Conservation (phyloP, 306 rosid genomes). For the Dryas alaskensis region DNA sequence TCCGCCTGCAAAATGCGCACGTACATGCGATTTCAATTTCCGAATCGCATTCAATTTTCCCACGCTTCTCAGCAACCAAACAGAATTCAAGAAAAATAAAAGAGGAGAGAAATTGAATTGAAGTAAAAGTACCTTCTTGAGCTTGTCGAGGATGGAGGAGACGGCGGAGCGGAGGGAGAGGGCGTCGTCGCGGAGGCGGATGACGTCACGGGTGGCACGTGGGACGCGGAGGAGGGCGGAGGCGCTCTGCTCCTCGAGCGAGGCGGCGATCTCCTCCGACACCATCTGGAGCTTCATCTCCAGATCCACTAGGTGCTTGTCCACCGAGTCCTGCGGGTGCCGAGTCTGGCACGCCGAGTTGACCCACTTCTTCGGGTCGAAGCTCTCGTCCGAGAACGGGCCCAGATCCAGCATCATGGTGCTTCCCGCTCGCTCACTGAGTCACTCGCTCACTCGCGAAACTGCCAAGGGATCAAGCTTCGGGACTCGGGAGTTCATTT, state of each 20-base stretch:
- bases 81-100: neutral
- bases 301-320: conserved; percentile 76
- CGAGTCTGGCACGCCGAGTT: conserved; percentile 87
- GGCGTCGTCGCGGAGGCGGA: conserved; percentile 92
- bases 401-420: conserved; percentile 86
- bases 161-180: conserved; percentile 82
- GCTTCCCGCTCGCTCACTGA: conserved; percentile 6
- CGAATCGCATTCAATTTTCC: neutral
- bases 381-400: conserved; percentile 74
- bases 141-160: conserved; percentile 81
- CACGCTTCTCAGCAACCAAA: conserved; percentile 17
- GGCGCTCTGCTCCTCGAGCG: conserved; percentile 92
- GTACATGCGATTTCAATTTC: conserved; percentile 4
- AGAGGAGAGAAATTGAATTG: neutral
- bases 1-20: conserved; percentile 58
- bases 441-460: neutral
- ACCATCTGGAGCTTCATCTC: conserved; percentile 97
- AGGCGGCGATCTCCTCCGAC: conserved; percentile 88
- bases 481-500: neutral
- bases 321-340: conserved; percentile 78
- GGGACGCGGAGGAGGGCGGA: conserved; percentile 91
- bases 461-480: no score
- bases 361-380: conserved; percentile 94
- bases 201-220: conserved; percentile 87
- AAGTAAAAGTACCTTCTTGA: conserved; percentile 62